These are phyloP conservation scores for Tulasnella sp. DNA, from an alignment of 768 basidiomycete genomes.

Conservation along the genomic window DNA sequence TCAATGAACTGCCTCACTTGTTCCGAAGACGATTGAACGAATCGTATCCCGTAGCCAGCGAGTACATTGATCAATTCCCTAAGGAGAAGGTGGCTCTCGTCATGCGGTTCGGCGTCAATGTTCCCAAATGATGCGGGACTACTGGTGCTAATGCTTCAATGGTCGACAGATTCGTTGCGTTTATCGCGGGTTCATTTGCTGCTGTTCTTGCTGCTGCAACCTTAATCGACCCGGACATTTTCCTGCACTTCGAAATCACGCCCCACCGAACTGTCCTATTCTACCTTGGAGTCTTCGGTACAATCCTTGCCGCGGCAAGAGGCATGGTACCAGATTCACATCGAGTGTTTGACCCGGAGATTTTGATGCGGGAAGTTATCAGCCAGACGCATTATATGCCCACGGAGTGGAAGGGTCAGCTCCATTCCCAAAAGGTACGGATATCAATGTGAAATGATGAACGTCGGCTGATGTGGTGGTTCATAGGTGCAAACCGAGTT, in stretches of 20 bases:
- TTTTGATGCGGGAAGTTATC: constrained; percentile 88
- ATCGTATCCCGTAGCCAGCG: constrained; percentile 83
- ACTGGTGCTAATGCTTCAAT: neutral
- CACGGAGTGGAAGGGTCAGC: constrained; percentile 78
- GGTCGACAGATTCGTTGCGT: constrained; percentile 77
- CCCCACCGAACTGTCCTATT: constrained; percentile 90
- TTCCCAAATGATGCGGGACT: neutral
- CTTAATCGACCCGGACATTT: constrained; percentile 87
- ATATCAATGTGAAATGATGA: neutral
- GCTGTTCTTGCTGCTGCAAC: constrained; percentile 92
- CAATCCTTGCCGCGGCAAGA: constrained; percentile 80
- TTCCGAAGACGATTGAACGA: constrained; percentile 83
- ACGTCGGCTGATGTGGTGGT: neutral
- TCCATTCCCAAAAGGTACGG: constrained; percentile 82
- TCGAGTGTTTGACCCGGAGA: constrained; percentile 87
- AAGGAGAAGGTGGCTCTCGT: constrained; percentile 88
- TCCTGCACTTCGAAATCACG: constrained; percentile 92
- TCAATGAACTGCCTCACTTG: constrained; percentile 94
- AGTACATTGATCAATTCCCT: constrained; percentile 97
- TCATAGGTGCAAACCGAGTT: constrained; percentile 83
- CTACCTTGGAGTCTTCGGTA: constrained; percentile 85
- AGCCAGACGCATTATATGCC: constrained; percentile 96
- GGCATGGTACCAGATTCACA: constrained; percentile 97
- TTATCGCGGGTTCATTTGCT: constrained; percentile 93
- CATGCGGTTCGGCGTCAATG: constrained; percentile 64